Evolutionary conservation across 345 rosid genomes (phyloP).

Genomic region (Xanthoceras sorbifolium): DNA sequence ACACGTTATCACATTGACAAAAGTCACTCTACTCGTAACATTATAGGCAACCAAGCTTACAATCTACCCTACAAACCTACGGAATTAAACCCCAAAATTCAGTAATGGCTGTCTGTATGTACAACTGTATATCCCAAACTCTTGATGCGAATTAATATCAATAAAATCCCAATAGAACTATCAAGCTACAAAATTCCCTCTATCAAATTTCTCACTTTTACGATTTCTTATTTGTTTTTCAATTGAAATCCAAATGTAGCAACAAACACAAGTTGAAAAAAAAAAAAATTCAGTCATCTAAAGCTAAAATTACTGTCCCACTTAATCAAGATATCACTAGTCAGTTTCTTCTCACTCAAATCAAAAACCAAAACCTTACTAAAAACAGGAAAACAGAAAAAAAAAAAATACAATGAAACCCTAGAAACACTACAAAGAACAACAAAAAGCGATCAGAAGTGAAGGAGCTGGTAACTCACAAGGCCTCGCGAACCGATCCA

Average conservation of each 20-base stretch:
- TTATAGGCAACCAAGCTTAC: neutral
- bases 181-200: neutral
- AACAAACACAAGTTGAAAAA: neutral
- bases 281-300: neutral
- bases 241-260: neutral
- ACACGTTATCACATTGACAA: neutral
- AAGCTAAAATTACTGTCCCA: neutral
- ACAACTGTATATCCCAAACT: too few relatives aligned
- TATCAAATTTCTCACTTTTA: neutral
- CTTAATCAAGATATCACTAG: neutral
- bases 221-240: neutral
- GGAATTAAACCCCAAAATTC: neutral
- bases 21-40: neutral
- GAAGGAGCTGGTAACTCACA: constrained; percentile 53
- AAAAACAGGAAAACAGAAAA: too few relatives aligned
- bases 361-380: neutral
- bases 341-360: neutral
- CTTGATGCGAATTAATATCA: neutral
- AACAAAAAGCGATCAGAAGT: neutral
- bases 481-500: constrained; percentile 93
- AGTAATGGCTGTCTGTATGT: neutral
- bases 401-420: constrained; percentile 28
- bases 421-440: constrained; percentile 24
- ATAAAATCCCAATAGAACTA: neutral
- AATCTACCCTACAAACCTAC: neutral